A percentile compares a stretch with the other conserved stretches of the same genome.
These are phyloP conservation scores for Zygosaccharomyces sapae DNA, from an alignment of 1,139 yeast species.

Conservation along the genomic window DNA sequence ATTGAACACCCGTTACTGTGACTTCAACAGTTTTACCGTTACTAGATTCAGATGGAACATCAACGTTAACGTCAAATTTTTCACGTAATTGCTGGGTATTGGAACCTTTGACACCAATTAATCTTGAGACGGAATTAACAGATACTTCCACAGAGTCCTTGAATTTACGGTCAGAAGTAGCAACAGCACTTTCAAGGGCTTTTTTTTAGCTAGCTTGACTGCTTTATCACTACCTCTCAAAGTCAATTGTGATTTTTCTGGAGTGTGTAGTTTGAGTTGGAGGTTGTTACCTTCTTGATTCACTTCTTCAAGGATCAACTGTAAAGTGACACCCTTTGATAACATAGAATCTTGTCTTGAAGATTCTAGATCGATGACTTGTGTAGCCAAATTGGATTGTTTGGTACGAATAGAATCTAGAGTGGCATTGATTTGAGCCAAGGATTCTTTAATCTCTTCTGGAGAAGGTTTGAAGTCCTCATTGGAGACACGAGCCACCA, in stretches of 20 bases:
- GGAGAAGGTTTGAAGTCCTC: conserved; percentile 52
- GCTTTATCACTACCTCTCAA: conserved; percentile 36
- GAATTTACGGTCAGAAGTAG: conserved; percentile 26
- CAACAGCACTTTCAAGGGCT: conserved; percentile 27
- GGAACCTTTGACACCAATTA: conserved; percentile 87
- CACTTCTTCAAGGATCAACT: conserved; percentile 39
- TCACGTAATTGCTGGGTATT: conserved; percentile 65
- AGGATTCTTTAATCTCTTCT: conserved; percentile 44
- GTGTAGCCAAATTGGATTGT: conserved; percentile 52
- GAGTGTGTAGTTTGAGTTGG: conserved; percentile 33
- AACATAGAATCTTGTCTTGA: conserved; percentile 56
- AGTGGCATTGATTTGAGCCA: conserved; percentile 47
- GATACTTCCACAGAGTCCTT: conserved; percentile 57
- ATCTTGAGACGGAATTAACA: conserved; percentile 60
- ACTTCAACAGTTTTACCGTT: conserved; percentile 52
- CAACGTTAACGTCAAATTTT: conserved; percentile 76
- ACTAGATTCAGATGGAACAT: conserved; percentile 46
- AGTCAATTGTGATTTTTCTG: conserved; percentile 29
- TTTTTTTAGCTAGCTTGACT: conserved; percentile 27
- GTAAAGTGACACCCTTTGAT: conserved; percentile 25
- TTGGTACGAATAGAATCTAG: conserved; percentile 56
- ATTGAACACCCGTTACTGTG: conserved; percentile 68
- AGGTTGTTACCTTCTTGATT: conserved; percentile 50
- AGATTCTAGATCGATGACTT: conserved; percentile 49
- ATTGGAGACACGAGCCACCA: conserved; percentile 48